Conservation (phyloP, 202 grass and related monocot genomes). For the Dendrocalamus latiflorus region DNA sequence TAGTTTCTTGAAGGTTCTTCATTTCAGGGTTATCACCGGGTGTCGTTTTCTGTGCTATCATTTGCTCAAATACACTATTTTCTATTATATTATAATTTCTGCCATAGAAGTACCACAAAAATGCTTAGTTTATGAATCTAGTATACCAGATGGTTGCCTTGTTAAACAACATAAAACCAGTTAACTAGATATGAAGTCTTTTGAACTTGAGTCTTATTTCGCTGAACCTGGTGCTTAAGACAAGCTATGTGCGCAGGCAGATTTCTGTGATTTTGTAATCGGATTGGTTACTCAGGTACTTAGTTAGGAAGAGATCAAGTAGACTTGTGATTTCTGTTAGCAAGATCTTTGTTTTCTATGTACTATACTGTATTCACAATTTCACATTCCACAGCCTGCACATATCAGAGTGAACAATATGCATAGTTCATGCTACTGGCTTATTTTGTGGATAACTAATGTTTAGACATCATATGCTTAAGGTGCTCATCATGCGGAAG, state of each 20-base stretch:
- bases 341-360: not conserved
- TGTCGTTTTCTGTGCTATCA: not conserved
- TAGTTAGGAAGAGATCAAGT: not conserved
- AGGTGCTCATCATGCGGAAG: no score
- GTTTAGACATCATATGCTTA: constrained; percentile 31
- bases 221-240: constrained; percentile 18
- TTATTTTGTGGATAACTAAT: constrained; percentile 23
- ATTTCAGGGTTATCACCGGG: not conserved
- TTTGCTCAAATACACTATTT: not conserved
- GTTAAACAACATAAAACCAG: not conserved
- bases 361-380: not conserved
- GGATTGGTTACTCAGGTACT: not conserved
- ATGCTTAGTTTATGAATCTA: not conserved
- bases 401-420: not conserved
- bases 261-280: not conserved
- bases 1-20: not conserved
- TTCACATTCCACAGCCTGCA: not conserved
- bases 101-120: not conserved
- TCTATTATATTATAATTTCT: not conserved
- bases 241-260: not conserved
- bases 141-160: not conserved
- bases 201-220: no score
- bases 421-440: constrained; percentile 6
- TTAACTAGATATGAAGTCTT: not conserved
- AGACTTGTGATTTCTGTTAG: not conserved